A percentile compares a stretch with the other conserved stretches of the same genome.
phyloP scores from a whole-genome alignment of 495 filamentous ascomycete species.

The Xylona heveae region DNA sequence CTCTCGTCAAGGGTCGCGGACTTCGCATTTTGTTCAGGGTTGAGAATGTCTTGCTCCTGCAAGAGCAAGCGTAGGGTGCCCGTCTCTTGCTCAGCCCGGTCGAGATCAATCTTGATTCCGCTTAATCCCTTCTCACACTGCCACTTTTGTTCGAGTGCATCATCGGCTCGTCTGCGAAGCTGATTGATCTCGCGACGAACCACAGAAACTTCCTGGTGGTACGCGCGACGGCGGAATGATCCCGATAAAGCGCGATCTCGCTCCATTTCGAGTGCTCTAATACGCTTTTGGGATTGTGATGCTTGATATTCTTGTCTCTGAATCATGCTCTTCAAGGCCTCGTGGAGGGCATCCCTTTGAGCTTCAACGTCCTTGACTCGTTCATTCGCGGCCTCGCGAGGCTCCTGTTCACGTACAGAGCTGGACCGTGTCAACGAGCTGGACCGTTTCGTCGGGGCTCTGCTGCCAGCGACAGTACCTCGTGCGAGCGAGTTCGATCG shows the following conservation, averaged over 20 bases:
- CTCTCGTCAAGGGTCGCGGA: conserved; percentile 25
- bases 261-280: conserved; percentile 55
- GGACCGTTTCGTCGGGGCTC: conserved; percentile 11
- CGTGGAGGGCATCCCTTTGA: conserved; percentile 82
- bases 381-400: conserved; percentile 51
- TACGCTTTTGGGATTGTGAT: conserved; percentile 56
- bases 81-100: conserved; percentile 87
- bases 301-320: conserved; percentile 67
- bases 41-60: conserved; percentile 67
- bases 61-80: conserved; percentile 55
- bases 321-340: conserved; percentile 67
- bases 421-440: conserved; percentile 20
- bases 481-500: conserved; percentile 42
- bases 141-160: conserved; percentile 91
- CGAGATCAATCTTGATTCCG: conserved; percentile 91
- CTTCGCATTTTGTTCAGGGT: conserved; percentile 25
- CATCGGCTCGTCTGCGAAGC: conserved; percentile 73
- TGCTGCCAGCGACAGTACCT: conserved; percentile 5
- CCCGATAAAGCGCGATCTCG: conserved; percentile 45
- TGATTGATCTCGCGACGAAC: conserved; percentile 69
- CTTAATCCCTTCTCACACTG: conserved; percentile 84
- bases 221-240: conserved; percentile 14
- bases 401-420: conserved; percentile 27
- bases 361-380: conserved; percentile 79
- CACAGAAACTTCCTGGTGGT: conserved; percentile 57